A percentile compares a stretch with the other conserved stretches of the same genome.
phyloP scores from a whole-genome alignment of 1,284 basidiomycete genomes.

The Trichosporon faecale region DNA sequence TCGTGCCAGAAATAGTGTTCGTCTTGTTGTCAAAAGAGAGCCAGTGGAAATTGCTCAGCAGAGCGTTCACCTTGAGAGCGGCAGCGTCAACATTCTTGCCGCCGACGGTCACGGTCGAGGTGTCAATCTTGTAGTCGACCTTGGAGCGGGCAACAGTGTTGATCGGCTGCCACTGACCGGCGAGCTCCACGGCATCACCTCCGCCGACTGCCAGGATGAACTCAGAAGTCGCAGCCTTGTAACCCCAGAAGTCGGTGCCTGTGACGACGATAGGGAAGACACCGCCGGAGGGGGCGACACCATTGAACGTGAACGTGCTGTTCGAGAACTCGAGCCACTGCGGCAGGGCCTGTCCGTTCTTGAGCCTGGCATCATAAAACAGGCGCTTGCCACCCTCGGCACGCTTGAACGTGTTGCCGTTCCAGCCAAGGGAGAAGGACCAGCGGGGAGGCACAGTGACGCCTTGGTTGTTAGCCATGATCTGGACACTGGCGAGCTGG shows the following conservation, averaged over 20 bases:
- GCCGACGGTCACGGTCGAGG: conserved; percentile 34
- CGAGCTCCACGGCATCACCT: conserved; percentile 37
- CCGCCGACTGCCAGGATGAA: conserved; percentile 50
- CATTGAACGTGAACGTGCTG: conserved; percentile 56
- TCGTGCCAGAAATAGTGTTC: conserved; percentile 40
- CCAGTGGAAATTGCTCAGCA: conserved; percentile 48
- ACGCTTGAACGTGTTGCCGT: conserved; percentile 48
- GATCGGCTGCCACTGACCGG: conserved; percentile 28
- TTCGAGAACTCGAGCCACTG: conserved; percentile 57
- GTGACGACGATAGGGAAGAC: conserved; percentile 48
- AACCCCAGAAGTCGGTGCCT: conserved; percentile 52
- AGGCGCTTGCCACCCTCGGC: conserved; percentile 27
- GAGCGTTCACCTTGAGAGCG: conserved; percentile 38
- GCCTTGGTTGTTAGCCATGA: conserved; percentile 44
- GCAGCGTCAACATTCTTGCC: conserved; percentile 34
- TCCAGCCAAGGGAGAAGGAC: conserved; percentile 59
- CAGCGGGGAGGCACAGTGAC: conserved; percentile 52
- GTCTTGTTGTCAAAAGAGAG: conserved; percentile 50
- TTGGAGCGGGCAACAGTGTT: conserved; percentile 35
- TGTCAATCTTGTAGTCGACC: conserved; percentile 37
- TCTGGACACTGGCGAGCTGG: conserved; percentile 43
- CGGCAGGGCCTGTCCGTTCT: conserved; percentile 48
- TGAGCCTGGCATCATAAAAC: conserved; percentile 53
- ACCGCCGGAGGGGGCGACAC: conserved; percentile 54
- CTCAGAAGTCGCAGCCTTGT: conserved; percentile 49